Evolutionary conservation across 352 stramenopile species (phyloP), one percentile per base, ranked within the genome.

Genomic region (Lagenidium giganteum): DNA sequence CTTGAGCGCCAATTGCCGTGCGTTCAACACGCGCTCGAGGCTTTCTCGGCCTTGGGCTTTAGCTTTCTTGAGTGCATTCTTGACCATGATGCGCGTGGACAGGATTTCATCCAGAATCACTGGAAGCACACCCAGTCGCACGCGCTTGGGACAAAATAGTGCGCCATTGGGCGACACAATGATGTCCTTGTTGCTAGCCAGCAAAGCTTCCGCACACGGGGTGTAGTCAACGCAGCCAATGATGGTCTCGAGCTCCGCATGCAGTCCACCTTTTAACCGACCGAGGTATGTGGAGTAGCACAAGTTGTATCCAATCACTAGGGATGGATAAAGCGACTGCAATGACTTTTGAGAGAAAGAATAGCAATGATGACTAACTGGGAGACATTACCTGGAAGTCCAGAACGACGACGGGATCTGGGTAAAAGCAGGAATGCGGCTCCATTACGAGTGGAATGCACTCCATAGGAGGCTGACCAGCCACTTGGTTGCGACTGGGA

Each of bases 301-400:
- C 5, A 99, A 63, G 66, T 99, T 99, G 61, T 99, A 98, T 20
- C 89, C 96, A 55, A 99, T 98, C 8, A 99, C 84, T 37, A 99
- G 91, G 3, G 94, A 98, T 13, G 96, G 96, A 67, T 99, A 99
- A 13, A 99, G 74, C 17, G 95, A 98, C 79, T 93, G n/a, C n/a
- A n/a, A 20, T 8, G n/a, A 21, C 11, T n/a, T n/a, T n/a, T n/a
- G n/a, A n/a, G n/a, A n/a, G n/a, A n/a, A n/a, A n/a, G n/a, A n/a
- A n/a, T n/a, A n/a, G n/a, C n/a, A n/a, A n/a, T 17, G 20, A 20
- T 8, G 7, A 3, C 7, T 37, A 17, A 37, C 7, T 28, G 2
- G 5, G 90, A 67, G 97, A 98, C 17, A 39, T 5, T 40, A 87
- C 76, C 53, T 96, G 97, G 51, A 99, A 99, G 57, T 99, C 97